These are phyloP conservation scores for Diaporthe nobilis DNA, from an alignment of 2,329 filamentous ascomycete genomes.

Conservation along the genomic window DNA sequence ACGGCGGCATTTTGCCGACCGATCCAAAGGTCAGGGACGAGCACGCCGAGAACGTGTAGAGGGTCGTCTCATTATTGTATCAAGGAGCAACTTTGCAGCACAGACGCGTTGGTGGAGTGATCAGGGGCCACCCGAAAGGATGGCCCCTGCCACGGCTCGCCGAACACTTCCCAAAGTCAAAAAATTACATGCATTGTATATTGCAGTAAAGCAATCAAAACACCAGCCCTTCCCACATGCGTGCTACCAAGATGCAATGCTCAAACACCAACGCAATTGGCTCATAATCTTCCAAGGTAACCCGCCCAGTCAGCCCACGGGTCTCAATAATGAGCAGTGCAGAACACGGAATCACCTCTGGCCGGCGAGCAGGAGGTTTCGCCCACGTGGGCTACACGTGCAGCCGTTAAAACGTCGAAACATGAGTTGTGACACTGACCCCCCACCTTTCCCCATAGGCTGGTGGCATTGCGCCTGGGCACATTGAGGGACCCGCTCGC, in stretches of 20 bases:
- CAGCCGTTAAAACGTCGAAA: conserved; percentile 3
- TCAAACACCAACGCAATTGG: neutral
- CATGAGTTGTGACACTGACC: conserved; percentile 22
- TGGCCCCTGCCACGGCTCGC: neutral
- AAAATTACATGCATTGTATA: neutral
- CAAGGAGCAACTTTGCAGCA: conserved; percentile 30
- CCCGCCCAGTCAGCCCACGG: neutral
- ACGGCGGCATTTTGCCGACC: neutral
- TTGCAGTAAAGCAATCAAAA: neutral
- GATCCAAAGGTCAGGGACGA: neutral
- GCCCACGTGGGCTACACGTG: conserved; percentile 24
- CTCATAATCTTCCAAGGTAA: neutral
- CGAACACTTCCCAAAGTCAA: neutral
- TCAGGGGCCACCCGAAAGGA: neutral
- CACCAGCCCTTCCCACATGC: neutral
- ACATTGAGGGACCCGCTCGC: neutral
- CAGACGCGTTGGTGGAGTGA: conserved; percentile 6
- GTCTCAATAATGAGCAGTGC: neutral
- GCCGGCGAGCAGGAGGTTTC: neutral
- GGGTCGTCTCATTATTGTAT: conserved; percentile 22
- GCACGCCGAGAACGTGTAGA: conserved; percentile 34
- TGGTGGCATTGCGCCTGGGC: neutral
- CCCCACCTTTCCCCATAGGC: neutral
- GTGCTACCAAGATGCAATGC: neutral
- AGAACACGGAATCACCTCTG: neutral